A percentile compares a stretch with the other conserved stretches of the same genome.
These are phyloP conservation scores for Pseudevernia furfuracea DNA, from an alignment of 495 filamentous ascomycete genomes.

Conservation along the genomic window DNA sequence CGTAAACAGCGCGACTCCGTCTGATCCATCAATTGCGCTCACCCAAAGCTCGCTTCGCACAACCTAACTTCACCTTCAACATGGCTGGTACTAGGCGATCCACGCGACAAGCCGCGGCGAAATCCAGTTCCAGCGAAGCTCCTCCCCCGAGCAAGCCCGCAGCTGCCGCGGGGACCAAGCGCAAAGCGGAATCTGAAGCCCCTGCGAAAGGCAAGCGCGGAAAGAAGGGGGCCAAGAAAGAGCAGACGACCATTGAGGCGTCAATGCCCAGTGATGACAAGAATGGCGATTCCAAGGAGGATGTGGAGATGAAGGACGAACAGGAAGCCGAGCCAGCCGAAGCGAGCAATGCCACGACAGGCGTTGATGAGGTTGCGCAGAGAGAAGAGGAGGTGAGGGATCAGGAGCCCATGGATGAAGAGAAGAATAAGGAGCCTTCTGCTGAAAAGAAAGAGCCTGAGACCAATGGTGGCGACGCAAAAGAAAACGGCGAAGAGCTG, in stretches of 20 bases:
- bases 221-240: conserved; percentile 23
- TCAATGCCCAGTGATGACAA: conserved; percentile 21
- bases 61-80: background rate
- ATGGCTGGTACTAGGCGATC: conserved; percentile 25
- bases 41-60: background rate
- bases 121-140: conserved; percentile 15
- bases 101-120: conserved; percentile 25
- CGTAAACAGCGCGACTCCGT: background rate
- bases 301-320: conserved; percentile 25
- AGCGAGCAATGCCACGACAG: conserved; percentile 12
- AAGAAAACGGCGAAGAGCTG: conserved; percentile 9
- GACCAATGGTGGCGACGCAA: conserved; percentile 16
- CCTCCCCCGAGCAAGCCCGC: conserved; percentile 21
- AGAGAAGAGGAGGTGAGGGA: conserved; percentile 17
- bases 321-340: conserved; percentile 10
- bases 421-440: conserved; percentile 16
- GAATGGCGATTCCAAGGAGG: conserved; percentile 14
- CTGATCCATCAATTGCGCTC: background rate
- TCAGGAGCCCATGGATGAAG: conserved; percentile 17
- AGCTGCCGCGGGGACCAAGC: conserved; percentile 23
- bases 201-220: conserved; percentile 25
- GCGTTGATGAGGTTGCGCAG: conserved; percentile 7
- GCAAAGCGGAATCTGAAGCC: conserved; percentile 21
- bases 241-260: conserved; percentile 27
- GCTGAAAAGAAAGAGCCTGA: conserved; percentile 4